Evolutionary conservation across 805 yeast genomes (phyloP).

Genomic region (Yarrowia osloensis): DNA sequence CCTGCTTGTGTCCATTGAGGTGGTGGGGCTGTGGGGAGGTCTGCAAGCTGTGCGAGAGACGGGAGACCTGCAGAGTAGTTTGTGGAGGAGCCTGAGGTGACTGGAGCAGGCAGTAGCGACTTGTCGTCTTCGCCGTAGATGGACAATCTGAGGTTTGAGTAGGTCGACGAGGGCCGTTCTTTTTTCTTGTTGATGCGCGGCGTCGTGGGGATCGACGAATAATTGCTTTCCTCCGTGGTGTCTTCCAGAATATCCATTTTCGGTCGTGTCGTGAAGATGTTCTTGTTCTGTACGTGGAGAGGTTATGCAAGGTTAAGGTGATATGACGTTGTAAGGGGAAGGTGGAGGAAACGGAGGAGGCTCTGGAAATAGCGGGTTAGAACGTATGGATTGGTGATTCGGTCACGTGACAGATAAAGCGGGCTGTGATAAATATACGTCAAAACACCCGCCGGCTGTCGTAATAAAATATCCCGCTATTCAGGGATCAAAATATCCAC

Average conservation of each 20-base stretch:
- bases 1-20: conserved; percentile 16
- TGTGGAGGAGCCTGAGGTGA: neutral
- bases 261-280: neutral
- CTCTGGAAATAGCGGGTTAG: neutral
- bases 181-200: conserved; percentile 24
- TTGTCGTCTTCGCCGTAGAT: conserved; percentile 19
- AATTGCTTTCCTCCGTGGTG: conserved; percentile 26
- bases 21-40: conserved; percentile 7
- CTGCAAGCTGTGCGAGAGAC: conserved; percentile 3
- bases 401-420: neutral
- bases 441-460: neutral
- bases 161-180: conserved; percentile 27
- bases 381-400: neutral
- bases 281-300: neutral
- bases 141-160: conserved; percentile 23
- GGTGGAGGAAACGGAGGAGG: neutral
- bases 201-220: conserved; percentile 13
- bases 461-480: neutral
- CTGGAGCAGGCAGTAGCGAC: conserved; percentile 6
- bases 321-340: conserved; percentile 4
- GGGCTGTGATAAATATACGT: neutral
- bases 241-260: conserved; percentile 20
- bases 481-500: neutral
- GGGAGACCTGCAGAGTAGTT: conserved; percentile 22
- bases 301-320: conserved; percentile 26